Evolutionary conservation across 208 protist species (phyloP).

Genomic region (Trypanosomatidae sp.): DNA sequence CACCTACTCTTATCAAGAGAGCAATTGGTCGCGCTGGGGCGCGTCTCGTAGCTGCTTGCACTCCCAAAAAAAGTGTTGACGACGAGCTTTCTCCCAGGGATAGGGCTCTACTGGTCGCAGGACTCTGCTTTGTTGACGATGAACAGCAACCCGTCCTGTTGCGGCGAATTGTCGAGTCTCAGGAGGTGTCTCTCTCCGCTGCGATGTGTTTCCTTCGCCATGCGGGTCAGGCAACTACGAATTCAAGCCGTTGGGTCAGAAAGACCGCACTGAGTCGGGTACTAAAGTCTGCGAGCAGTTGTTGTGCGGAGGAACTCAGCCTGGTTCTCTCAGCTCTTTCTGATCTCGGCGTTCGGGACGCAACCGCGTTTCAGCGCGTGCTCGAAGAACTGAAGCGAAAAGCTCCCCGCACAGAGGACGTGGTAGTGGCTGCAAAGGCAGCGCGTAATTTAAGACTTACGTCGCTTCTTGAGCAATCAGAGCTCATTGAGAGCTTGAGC

Average conservation of each 20-base stretch:
- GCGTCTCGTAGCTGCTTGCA: slow-evolving; percentile 14
- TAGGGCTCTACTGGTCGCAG: slow-evolving; percentile 12
- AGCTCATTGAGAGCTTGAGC: slow-evolving; percentile 1
- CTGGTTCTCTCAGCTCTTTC: slow-evolving; percentile 16
- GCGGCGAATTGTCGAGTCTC: slow-evolving; percentile 7
- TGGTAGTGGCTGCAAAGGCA: slow-evolving; percentile 13
- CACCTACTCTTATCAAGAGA: slow-evolving; percentile 12
- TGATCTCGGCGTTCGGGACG: slow-evolving; percentile 24
- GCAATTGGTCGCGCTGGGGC: slow-evolving; percentile 5
- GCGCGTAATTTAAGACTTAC: slow-evolving; percentile 16
- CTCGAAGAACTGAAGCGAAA: slow-evolving; percentile 11
- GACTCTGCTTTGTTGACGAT: slow-evolving; percentile 19
- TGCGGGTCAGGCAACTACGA: background rate
- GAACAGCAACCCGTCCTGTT: slow-evolving; percentile 3
- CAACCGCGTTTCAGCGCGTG: slow-evolving; percentile 17
- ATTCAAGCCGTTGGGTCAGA: slow-evolving; percentile 4
- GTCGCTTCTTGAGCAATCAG: slow-evolving; percentile 14
- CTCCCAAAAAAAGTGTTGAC: background rate
- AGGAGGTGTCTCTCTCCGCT: slow-evolving; percentile 4
- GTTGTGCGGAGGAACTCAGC: slow-evolving; percentile 12
- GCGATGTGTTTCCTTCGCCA: slow-evolving; percentile 15
- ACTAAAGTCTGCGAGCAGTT: background rate
- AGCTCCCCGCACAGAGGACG: slow-evolving; percentile 2
- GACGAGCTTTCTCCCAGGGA: slow-evolving; percentile 6
- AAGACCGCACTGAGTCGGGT: slow-evolving; percentile 2